Conservation (phyloP, 2,329 filamentous ascomycete genomes). For the Lachnellula occidentalis region DNA sequence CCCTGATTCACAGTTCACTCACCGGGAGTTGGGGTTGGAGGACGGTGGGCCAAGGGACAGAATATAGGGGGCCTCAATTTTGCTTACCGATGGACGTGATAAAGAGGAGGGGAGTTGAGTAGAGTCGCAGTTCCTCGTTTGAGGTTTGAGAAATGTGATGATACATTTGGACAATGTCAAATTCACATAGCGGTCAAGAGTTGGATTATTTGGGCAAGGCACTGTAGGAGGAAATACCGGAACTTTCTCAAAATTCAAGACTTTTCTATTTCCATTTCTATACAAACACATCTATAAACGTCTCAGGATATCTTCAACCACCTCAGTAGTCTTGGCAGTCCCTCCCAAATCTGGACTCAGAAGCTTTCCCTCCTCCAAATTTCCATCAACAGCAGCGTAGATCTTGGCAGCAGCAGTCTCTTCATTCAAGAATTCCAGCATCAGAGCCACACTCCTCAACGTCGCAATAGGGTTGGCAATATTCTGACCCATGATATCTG, state of each 20-base stretch:
- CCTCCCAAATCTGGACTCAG: conserved; percentile 89
- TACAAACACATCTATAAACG: conserved; percentile 53
- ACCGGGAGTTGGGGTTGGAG: too few relatives aligned
- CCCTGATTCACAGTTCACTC: too few relatives aligned
- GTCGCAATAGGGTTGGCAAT: conserved; percentile 98
- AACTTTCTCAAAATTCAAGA: background rate
- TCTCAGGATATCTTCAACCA: conserved; percentile 80
- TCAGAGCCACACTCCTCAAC: conserved; percentile 80
- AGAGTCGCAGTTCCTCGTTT: too few relatives aligned
- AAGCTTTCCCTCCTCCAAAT: conserved; percentile 75
- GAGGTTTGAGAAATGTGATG: too few relatives aligned
- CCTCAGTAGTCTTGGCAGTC: conserved; percentile 76
- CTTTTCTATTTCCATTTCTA: background rate
- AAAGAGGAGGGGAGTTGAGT: too few relatives aligned
- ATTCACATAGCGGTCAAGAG: too few relatives aligned
- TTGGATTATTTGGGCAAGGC: background rate
- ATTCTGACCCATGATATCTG: conserved; percentile 87
- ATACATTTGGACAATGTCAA: too few relatives aligned
- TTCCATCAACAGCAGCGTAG: conserved; percentile 86
- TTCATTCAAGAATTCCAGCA: conserved; percentile 93
- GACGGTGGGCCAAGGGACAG: too few relatives aligned
- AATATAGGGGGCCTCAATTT: too few relatives aligned
- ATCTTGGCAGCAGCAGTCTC: conserved; percentile 82
- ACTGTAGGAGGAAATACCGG: background rate
- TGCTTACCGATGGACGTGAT: too few relatives aligned